Percentiles rank a stretch among this genome's conserved stretches.
These are phyloP conservation scores for Penicillium sp. DNA, from an alignment of 2,329 filamentous ascomycete genomes.

Conservation along the genomic window DNA sequence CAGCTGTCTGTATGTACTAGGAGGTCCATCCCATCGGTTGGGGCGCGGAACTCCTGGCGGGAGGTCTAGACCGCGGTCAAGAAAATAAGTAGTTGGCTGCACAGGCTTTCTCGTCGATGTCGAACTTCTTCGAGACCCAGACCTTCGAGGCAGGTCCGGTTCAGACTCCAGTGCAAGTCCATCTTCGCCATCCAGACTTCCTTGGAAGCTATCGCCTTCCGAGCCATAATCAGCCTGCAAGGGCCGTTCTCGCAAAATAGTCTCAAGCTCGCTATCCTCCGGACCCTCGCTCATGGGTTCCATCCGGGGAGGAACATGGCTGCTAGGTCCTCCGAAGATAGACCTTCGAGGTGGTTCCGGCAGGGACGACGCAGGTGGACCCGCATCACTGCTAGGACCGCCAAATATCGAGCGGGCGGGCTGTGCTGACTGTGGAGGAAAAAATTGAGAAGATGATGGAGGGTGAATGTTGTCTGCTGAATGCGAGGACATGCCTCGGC, in stretches of 20 bases:
- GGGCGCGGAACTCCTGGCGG: conserved; percentile 51
- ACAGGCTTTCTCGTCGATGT: not conserved
- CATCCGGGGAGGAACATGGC: conserved; percentile 20
- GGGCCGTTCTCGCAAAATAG: conserved; percentile 26
- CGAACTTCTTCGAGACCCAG: not conserved
- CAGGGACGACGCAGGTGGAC: conserved; percentile 35
- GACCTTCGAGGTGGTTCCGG: conserved; percentile 28
- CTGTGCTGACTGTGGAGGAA: conserved; percentile 26
- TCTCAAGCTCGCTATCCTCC: conserved; percentile 25
- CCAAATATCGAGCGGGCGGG: conserved; percentile 24
- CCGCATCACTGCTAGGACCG: conserved; percentile 28
- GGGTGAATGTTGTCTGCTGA: conserved; percentile 22
- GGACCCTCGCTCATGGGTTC: conserved; percentile 11
- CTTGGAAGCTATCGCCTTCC: conserved; percentile 31
- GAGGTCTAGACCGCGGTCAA: conserved; percentile 27
- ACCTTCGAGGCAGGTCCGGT: not conserved
- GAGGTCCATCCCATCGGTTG: conserved; percentile 62
- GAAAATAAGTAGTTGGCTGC: conserved; percentile 14
- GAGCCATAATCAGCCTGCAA: conserved; percentile 24
- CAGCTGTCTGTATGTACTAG: conserved; percentile 81
- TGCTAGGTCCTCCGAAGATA: conserved; percentile 35
- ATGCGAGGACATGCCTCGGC: conserved; percentile 34
- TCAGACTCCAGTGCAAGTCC: not conserved
- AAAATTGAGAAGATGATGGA: conserved; percentile 23
- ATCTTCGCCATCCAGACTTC: conserved; percentile 18